phyloP scores from a whole-genome alignment of 2,329 filamentous ascomycete species.

The Ascochyta koolunga region DNA sequence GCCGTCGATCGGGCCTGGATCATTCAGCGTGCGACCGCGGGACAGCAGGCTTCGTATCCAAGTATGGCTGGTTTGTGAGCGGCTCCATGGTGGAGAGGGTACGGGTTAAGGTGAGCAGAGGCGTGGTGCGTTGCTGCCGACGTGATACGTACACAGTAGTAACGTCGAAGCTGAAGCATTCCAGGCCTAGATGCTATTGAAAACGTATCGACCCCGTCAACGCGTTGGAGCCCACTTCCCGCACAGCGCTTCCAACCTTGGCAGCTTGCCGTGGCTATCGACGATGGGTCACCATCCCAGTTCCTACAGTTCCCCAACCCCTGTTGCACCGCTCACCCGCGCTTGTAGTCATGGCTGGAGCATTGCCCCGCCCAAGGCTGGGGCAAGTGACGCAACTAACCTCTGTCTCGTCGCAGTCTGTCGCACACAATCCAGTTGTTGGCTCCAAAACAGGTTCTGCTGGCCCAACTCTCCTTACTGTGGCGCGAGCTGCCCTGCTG shows the following conservation, averaged over 20 bases:
- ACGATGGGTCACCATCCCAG: constrained; percentile 37
- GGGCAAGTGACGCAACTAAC: constrained; percentile 46
- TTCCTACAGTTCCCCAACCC: constrained; percentile 34
- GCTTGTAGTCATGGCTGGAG: constrained; percentile 32
- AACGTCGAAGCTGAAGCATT: not conserved
- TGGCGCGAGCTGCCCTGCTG: constrained; percentile 45
- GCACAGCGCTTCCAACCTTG: constrained; percentile 25
- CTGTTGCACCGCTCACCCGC: constrained; percentile 29
- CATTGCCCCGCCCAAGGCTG: constrained; percentile 43
- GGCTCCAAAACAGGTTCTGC: constrained; percentile 48
- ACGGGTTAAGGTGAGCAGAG: not conserved
- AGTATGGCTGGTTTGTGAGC: constrained; percentile 6
- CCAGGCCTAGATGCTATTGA: not conserved
- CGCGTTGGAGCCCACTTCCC: constrained; percentile 21
- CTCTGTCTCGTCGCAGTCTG: constrained; percentile 30
- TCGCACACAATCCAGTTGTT: constrained; percentile 33
- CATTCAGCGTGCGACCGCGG: constrained; percentile 8
- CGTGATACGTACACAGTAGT: too few species aligned
- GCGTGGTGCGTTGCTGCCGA: not conserved
- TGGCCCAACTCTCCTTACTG: constrained; percentile 27
- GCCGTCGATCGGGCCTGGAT: constrained; percentile 39
- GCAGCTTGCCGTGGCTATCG: constrained; percentile 36
- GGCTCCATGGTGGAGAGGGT: not conserved
- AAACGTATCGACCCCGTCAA: constrained; percentile 1
- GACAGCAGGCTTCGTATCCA: constrained; percentile 12